phyloP scores from a whole-genome alignment of 1,139 yeast genomes.

The Barnettozyma hawaiiensis region DNA sequence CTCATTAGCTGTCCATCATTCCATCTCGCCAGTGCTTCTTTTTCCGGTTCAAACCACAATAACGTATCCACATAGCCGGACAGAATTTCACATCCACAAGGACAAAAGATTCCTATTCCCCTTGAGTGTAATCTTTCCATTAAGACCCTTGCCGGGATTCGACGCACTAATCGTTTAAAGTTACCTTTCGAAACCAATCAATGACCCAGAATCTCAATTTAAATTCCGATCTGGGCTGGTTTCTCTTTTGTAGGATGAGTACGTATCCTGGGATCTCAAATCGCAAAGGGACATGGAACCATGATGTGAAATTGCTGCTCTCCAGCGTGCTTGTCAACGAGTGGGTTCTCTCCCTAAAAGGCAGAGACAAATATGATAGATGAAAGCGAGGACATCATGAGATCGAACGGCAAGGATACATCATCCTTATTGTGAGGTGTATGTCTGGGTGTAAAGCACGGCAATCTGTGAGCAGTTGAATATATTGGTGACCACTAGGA shows the following conservation, averaged over 20 bases:
- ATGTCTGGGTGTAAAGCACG: neutral
- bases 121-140: neutral
- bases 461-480: constrained; percentile 1
- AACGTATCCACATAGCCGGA: neutral
- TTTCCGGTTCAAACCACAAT: no score
- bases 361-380: neutral
- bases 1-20: neutral
- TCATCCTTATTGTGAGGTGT: neutral
- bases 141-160: constrained; percentile 1
- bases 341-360: neutral
- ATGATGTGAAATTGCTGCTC: neutral
- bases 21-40: neutral
- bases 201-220: neutral
- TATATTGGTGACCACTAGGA: neutral
- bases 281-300: no score
- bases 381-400: neutral
- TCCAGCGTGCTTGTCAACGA: neutral
- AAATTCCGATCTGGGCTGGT: neutral
- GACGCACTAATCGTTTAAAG: neutral
- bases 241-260: constrained; percentile 1
- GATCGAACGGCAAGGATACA: no score
- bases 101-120: neutral
- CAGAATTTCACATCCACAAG: neutral
- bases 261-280: neutral
- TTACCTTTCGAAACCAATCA: no score